These are phyloP conservation scores for Diaporthe capsici DNA, from an alignment of 2,329 filamentous ascomycete genomes.

Conservation along the genomic window DNA sequence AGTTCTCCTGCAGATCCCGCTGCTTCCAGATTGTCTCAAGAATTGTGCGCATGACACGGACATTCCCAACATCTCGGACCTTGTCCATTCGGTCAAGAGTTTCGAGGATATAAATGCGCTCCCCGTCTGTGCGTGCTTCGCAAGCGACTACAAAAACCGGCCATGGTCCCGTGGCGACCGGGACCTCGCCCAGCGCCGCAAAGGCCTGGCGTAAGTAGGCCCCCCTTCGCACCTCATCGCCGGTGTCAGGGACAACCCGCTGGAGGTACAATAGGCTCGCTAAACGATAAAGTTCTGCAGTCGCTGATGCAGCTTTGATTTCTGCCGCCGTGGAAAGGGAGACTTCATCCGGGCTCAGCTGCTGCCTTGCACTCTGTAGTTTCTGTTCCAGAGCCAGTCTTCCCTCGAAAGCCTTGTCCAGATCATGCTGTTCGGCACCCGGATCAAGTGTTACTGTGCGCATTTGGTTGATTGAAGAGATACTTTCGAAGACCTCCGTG, in stretches of 20 bases:
- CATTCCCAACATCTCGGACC: not conserved
- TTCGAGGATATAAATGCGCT: not conserved
- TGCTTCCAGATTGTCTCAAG: constrained; percentile 2
- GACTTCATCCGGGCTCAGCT: not conserved
- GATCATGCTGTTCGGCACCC: not conserved
- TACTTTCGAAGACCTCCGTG: not conserved
- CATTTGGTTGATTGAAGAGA: not conserved
- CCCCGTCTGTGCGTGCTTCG: not conserved
- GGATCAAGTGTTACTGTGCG: not conserved
- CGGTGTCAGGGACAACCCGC: not conserved
- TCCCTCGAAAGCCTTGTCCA: not conserved
- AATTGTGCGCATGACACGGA: constrained; percentile 2
- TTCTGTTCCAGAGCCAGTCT: not conserved
- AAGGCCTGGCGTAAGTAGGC: not conserved
- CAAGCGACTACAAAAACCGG: not conserved
- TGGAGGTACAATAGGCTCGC: not conserved
- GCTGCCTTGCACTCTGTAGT: not conserved
- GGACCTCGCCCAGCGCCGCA: not conserved
- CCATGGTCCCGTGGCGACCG: not conserved
- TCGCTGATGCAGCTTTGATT: not conserved
- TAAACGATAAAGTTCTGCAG: not conserved
- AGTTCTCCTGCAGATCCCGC: not conserved
- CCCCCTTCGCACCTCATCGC: not conserved
- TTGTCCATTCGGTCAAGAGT: not conserved
- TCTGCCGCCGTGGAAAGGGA: not conserved